Evolutionary conservation across 2,329 filamentous ascomycete genomes (phyloP).

Genomic region (Aspergillus bombycis): DNA sequence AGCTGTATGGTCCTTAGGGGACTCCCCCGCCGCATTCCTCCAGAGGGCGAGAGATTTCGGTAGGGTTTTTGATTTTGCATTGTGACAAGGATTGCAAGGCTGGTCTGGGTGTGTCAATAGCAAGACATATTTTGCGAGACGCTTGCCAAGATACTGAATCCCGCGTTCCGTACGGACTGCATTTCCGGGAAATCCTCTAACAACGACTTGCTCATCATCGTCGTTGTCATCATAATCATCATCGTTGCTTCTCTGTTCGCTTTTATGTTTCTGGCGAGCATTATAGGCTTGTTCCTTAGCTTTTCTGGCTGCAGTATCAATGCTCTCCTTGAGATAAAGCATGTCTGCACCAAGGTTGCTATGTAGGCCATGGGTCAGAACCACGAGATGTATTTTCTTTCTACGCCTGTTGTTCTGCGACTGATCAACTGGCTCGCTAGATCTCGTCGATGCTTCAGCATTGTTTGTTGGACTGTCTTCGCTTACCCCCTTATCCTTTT

Average conservation of each 20-base stretch:
- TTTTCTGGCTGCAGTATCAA: conserved; percentile 78
- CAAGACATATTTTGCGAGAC: conserved; percentile 87
- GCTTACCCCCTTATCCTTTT: conserved; percentile 38
- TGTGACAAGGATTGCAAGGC: conserved; percentile 73
- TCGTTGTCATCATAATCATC: neutral
- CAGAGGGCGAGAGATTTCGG: conserved; percentile 51
- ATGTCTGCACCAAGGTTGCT: conserved; percentile 96
- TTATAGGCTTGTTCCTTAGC: conserved; percentile 59
- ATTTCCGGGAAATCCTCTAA: conserved; percentile 87
- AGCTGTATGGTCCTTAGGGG: conserved; percentile 40
- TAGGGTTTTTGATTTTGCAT: conserved; percentile 53
- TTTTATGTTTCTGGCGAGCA: conserved; percentile 48
- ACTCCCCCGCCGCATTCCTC: conserved; percentile 30
- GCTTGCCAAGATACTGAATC: conserved; percentile 95
- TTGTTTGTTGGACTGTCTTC: conserved; percentile 19
- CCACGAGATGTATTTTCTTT: conserved; percentile 76
- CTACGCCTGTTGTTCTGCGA: conserved; percentile 26
- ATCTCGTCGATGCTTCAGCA: conserved; percentile 15
- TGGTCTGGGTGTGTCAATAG: conserved; percentile 93
- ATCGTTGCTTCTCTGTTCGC: conserved; percentile 45
- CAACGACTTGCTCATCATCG: conserved; percentile 72
- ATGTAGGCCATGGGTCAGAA: conserved; percentile 92
- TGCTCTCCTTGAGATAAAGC: conserved; percentile 96
- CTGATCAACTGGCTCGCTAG: conserved; percentile 12
- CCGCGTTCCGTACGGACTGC: conserved; percentile 89